These are phyloP conservation scores for Solanum chacoense DNA, from an alignment of 305 asterid species.

Conservation along the genomic window DNA sequence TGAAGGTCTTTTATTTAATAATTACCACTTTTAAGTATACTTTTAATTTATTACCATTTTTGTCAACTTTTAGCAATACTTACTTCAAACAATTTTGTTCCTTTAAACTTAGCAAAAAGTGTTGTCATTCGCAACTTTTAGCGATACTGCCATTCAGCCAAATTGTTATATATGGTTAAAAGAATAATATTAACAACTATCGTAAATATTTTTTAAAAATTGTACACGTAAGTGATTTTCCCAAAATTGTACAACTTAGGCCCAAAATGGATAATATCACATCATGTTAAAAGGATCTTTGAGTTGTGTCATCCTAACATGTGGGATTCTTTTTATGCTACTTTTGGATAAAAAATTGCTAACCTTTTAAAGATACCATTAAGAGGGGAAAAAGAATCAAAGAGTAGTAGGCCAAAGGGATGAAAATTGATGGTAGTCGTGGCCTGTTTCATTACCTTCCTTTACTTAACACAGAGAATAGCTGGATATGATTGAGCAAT, in stretches of 20 bases:
- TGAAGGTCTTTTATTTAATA: too few relatives aligned
- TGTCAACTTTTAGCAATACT: too few relatives aligned
- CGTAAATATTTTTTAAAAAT: too few relatives aligned
- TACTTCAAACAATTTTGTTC: too few relatives aligned
- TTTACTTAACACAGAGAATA: constrained; percentile 30
- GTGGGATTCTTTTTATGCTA: constrained; percentile 22
- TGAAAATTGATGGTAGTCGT: constrained; percentile 62
- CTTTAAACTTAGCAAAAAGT: too few relatives aligned
- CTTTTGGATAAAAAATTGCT: constrained; percentile 1
- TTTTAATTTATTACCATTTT: too few relatives aligned
- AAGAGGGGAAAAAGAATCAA: constrained; percentile 9
- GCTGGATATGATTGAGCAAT: constrained; percentile 25
- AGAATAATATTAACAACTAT: too few relatives aligned
- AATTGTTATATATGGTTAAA: too few relatives aligned
- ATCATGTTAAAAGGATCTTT: background rate
- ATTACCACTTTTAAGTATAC: too few relatives aligned
- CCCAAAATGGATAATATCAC: background rate
- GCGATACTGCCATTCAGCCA: too few relatives aligned
- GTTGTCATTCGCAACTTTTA: too few relatives aligned
- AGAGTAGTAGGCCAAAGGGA: constrained; percentile 11
- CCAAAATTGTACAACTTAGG: background rate
- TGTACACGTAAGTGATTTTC: too few relatives aligned
- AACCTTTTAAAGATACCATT: constrained; percentile 15
- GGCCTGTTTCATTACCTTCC: constrained; percentile 68
- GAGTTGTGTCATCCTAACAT: background rate